Base-by-base conservation (phyloP, 768 basidiomycete genomes). In the Ramaria sp. region DNA sequence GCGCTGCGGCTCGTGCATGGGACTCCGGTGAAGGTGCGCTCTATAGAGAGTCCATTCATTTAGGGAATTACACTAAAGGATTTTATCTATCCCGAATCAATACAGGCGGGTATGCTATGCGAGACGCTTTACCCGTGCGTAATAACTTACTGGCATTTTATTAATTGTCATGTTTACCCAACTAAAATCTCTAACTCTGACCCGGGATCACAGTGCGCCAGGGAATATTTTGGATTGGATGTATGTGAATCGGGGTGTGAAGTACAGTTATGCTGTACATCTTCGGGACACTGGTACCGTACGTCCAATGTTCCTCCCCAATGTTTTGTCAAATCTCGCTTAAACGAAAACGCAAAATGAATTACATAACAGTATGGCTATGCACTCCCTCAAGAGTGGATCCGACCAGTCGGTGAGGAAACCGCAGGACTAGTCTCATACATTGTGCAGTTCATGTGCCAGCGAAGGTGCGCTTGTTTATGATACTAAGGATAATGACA, bases 351-450 rank as follows among this genome's bases (percentile, higher is more conserved):
- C 32, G 32, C 13, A 10, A 10, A 32, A n/a, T 58, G 50, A 45
- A 32, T 55, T 25, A 43, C 24, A 41, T 34, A 22, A 41, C 59
- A 86, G 85, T 88, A 85, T 61, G 88, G 88, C 3, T 91, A 88
- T 69, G 68, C 83, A 6, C 69, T 91, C 2, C 89, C 89, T 0
- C 68, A 80, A 0, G 69, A 70, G 48, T 81, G 78, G 77, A 90
- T 93, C 58, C 70, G 83, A 6, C 85, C 88, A 0, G 82, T 86
- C 2, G 88, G 86, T 0, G 84, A 88, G 66, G 90, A 93, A 68
- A 81, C 82, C 3, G 71, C 72, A 16, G 74, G 70, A 24, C 78
- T 89, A 69, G 60, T 91, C 27, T 68, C 75, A 22, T 87, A 83
- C 60, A 68, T 93, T 5, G 78, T 82, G 1, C 69, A 74, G 42